Evolutionary conservation across 768 basidiomycete species (phyloP), one percentile per base, ranked within the genome.

Genomic region (Hirschioporus abietinus): DNA sequence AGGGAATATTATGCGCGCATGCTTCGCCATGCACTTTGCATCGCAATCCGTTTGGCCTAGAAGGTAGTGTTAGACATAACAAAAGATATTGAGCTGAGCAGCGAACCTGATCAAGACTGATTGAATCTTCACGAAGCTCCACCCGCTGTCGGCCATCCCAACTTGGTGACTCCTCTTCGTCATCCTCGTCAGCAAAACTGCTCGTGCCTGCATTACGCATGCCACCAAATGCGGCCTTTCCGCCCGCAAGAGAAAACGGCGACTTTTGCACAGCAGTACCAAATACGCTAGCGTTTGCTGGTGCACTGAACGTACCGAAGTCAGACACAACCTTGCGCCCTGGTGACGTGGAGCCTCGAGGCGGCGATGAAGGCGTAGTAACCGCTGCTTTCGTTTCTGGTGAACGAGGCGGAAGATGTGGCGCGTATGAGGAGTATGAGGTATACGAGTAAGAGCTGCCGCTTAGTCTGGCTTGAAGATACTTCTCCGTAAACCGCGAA

Each of bases 401-500:
- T 24, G 75, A 76, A 70, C 79, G 81, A 66, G 78, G 78, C 63
- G 78, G 81, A 63, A 78, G 78, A 69, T 82, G 81, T 34, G 82
- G 84, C 7, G 82, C 75, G 66, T 86, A 84, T 35, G 84, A 82
- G 20, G 83, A 78, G 12, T 81, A 74, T 68, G 86, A 88, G 20
- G 84, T 80, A 24, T 68, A 68, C 20, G 42, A 42, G 69, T 84
- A 84, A 1, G 78, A 71, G 67, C 78, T 80, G 57, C 90, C 76
- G 24, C 84, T 74, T 72, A 88, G 84, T 62, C 91, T 84, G 35
- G 90, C 87, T 71, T 88, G 86, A 27, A 96, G 84, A 76, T 98
- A 99, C 76, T 96, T 96, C 71, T 99, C 96, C 23, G 96, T 98
- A 80, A 98, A 96, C 2, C 96, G 91, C 58, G 94, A 93, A n/a